phyloP scores from a whole-genome alignment of 1,284 basidiomycete genomes.

The Cutaneotrichosporon cavernicola region DNA sequence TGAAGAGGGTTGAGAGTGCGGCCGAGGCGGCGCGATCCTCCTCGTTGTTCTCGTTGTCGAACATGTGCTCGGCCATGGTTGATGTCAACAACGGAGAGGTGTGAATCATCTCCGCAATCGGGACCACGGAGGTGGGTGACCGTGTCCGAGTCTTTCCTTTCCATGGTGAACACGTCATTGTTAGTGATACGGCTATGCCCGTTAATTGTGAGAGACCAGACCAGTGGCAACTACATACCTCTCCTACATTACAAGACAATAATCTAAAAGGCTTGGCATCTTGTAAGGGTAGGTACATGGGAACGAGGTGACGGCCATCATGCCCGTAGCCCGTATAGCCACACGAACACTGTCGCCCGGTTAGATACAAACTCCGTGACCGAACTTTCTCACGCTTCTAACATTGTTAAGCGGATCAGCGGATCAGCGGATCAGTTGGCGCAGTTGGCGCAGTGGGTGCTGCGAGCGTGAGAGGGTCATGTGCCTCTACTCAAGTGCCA shows the following conservation, averaged over 20 bases:
- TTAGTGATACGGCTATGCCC: neutral
- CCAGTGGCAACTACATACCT: neutral
- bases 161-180: neutral
- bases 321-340: neutral
- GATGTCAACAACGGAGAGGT: constrained; percentile 11
- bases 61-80: constrained; percentile 3
- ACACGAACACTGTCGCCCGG: neutral
- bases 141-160: neutral
- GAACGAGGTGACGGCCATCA: no score
- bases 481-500: no score
- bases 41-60: constrained; percentile 5
- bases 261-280: no score
- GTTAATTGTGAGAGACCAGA: neutral
- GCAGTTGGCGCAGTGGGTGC: no score
- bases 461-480: no score
- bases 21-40: constrained; percentile 17
- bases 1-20: constrained; percentile 22
- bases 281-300: no score
- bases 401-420: no score
- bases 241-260: no score
- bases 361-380: no score
- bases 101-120: neutral
- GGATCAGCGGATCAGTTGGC: no score
- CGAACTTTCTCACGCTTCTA: no score
- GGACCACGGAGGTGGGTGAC: neutral